Conservation (phyloP, 306 rosid genomes). For the Quercus gilva region DNA sequence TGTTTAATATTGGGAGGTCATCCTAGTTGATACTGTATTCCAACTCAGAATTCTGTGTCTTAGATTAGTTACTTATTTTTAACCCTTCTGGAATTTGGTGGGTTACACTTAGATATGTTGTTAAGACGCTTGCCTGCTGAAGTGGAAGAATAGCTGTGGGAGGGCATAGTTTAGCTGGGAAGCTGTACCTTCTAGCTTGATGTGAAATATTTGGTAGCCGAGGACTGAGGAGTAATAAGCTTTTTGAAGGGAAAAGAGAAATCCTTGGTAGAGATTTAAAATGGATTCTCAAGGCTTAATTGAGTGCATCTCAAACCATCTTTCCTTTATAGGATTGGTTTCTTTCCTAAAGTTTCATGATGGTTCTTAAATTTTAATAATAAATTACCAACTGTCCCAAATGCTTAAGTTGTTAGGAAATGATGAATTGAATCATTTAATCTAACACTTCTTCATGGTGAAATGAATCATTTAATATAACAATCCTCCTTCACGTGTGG, state of each 20-base stretch:
- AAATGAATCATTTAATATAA: too few relatives aligned
- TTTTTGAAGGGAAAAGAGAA: background rate
- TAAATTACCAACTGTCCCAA: too few relatives aligned
- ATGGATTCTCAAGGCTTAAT: background rate
- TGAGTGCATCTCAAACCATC: background rate
- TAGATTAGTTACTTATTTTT: background rate
- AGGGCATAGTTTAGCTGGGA: background rate
- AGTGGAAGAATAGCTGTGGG: background rate
- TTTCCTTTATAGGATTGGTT: background rate
- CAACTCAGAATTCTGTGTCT: background rate
- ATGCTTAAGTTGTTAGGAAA: too few relatives aligned
- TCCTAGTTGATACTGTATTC: background rate
- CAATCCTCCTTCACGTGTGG: too few relatives aligned
- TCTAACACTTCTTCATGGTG: too few relatives aligned
- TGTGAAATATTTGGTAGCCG: background rate
- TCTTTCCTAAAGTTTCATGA: background rate
- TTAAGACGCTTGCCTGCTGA: background rate
- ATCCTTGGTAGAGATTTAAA: background rate
- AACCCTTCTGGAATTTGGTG: background rate
- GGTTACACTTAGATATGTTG: background rate
- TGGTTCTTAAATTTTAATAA: too few relatives aligned
- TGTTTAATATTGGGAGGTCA: background rate
- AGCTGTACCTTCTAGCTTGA: background rate
- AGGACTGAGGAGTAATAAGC: background rate
- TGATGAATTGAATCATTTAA: background rate